phyloP scores from a whole-genome alignment of 2,329 filamentous ascomycete genomes.

The Talaromyces amestolkiae region DNA sequence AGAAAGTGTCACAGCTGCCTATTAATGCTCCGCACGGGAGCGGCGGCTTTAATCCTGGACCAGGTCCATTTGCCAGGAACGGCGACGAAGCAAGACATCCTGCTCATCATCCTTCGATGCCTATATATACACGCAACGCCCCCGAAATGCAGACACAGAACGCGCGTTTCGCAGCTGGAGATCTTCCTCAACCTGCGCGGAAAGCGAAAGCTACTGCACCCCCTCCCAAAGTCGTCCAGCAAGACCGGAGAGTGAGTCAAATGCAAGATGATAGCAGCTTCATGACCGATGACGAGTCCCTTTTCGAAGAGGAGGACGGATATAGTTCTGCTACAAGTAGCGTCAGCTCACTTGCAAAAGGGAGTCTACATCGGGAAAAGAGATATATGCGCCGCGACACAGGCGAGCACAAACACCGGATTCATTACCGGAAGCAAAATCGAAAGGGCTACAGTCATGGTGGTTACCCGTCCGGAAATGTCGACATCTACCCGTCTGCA shows the following conservation, averaged over 20 bases:
- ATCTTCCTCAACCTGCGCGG: neutral
- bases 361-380: constrained; percentile 23
- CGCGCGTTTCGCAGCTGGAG: neutral
- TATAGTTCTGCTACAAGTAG: constrained; percentile 27
- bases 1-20: neutral
- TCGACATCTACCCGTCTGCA: constrained; percentile 29
- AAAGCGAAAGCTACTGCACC: neutral
- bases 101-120: neutral
- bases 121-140: neutral
- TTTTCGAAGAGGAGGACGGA: constrained; percentile 29
- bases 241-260: constrained; percentile 17
- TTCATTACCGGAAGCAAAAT: constrained; percentile 28
- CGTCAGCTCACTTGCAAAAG: constrained; percentile 26
- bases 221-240: constrained; percentile 14
- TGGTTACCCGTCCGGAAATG: constrained; percentile 21
- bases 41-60: neutral
- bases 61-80: neutral
- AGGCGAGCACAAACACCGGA: constrained; percentile 25
- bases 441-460: constrained; percentile 14
- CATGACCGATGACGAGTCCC: constrained; percentile 31
- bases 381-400: constrained; percentile 23
- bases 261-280: constrained; percentile 26
- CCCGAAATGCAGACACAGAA: neutral
- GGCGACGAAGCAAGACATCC: neutral
- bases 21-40: neutral